A percentile compares a stretch with the other conserved stretches of the same genome.
Evolutionary conservation across 1,284 basidiomycete genomes (phyloP).

Genomic region (Violaceomyces palustris): DNA sequence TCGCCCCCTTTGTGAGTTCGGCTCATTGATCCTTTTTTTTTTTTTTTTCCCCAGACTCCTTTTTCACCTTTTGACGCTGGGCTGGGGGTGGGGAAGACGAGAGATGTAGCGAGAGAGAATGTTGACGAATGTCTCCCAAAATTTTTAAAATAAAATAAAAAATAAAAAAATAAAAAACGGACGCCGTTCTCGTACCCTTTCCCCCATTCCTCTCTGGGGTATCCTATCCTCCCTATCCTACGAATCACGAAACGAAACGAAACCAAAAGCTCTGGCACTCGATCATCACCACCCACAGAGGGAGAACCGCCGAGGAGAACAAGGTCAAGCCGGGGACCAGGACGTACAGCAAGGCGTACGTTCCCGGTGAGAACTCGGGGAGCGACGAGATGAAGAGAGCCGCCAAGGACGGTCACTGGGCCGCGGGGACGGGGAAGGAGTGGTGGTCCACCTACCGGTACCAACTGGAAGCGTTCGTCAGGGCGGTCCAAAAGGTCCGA

Average conservation of each 20-base stretch:
- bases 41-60: too few relatives aligned
- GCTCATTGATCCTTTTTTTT: too few relatives aligned
- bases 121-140: too few relatives aligned
- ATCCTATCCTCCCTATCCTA: too few relatives aligned
- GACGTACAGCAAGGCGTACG: constrained; percentile 17
- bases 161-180: too few relatives aligned
- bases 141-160: too few relatives aligned
- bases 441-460: constrained; percentile 40
- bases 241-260: too few relatives aligned
- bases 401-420: constrained; percentile 33
- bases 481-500: constrained; percentile 8
- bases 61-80: too few relatives aligned
- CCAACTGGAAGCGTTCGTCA: constrained; percentile 33
- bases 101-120: too few relatives aligned
- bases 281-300: constrained; percentile 23
- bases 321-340: constrained; percentile 11
- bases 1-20: constrained; percentile 22
- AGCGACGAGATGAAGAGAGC: constrained; percentile 30
- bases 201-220: too few relatives aligned
- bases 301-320: constrained; percentile 6
- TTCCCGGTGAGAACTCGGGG: constrained; percentile 10
- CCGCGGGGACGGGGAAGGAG: constrained; percentile 19
- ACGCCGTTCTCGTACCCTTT: too few relatives aligned
- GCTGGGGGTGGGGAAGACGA: too few relatives aligned
- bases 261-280: constrained; percentile 31